Evolutionary conservation across 768 basidiomycete genomes (phyloP), one percentile per base, ranked within the genome.

Genomic region (Dioszegia hungarica): DNA sequence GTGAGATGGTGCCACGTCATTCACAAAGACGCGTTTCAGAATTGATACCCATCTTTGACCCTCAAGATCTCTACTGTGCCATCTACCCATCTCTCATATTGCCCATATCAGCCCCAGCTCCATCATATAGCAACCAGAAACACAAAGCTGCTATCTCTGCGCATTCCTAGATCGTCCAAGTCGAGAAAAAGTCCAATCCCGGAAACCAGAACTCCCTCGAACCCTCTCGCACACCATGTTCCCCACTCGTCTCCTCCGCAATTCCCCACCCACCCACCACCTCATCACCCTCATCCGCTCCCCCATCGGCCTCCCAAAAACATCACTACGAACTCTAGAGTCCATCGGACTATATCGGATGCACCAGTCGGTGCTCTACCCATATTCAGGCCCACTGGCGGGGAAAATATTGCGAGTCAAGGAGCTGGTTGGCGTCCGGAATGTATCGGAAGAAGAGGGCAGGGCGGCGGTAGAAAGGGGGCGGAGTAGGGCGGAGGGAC

Each of bases 251-350:
- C 24, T 57, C 61, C 25, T 25, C 38, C 33, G 45, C 11, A 46
- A 31, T 31, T 25, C 33, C 14, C 9, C 51, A 40, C 63, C 74
- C 5, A 89, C 91, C 0, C 89, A 94, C 77, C 92, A 82, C 80
- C 88, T 88, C 79, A 86, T 97, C 67, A 94, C 91, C 19, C 85
- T 93, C 27, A 83, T 83, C 10, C 87, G 92, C 54, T 93, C 91
- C 5, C 86, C 85, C 46, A 92, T 93, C 60, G 86, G 89, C 0
- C 83, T 94, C 9, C 86, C 87, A 2, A 79, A 83, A 56, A 81
- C 81, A 64, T 83, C 85, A 55, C 82, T 86, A 69, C 85, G 81
- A 44, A 93, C 91, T 0, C 80, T 93, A 41, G 80, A 82, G n/a
- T 82, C 89, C 0, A 83, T 97, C 2, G 92, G 92, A 1, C 80